Conservation (phyloP, 306 rosid species). For the Albizia julibrissin region DNA sequence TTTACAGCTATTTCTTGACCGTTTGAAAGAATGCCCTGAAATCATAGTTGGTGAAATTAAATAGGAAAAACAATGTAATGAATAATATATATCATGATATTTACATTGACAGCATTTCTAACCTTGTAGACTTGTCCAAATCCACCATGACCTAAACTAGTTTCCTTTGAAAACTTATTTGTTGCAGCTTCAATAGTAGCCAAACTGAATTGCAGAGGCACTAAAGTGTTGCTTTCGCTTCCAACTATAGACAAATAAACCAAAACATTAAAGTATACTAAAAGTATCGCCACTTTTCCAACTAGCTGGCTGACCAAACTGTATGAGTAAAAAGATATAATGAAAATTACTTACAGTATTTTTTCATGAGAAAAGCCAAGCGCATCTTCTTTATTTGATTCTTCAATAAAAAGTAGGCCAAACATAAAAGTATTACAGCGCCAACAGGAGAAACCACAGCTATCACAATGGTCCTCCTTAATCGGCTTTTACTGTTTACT, state of each 20-base stretch:
- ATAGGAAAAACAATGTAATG: not conserved
- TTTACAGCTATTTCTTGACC: conserved; percentile 40
- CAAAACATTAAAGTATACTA: not conserved
- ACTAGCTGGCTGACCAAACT: not conserved
- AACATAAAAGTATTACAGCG: not conserved
- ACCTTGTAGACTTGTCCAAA: conserved; percentile 49
- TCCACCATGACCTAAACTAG: conserved; percentile 41
- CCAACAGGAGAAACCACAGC: not conserved
- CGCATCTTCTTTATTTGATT: not conserved
- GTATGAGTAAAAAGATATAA: not conserved
- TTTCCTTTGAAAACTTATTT: conserved; percentile 26
- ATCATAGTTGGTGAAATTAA: not conserved
- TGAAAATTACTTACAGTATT: not conserved
- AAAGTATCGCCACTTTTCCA: not conserved
- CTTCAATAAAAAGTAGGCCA: not conserved
- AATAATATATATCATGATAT: not conserved
- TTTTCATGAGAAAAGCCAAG: not conserved
- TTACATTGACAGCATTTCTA: not conserved
- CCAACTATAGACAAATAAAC: not conserved
- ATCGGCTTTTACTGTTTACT: not conserved
- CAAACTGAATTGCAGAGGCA: conserved; percentile 31
- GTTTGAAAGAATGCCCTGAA: conserved; percentile 36
- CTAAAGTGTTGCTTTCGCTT: not conserved
- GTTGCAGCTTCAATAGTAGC: conserved; percentile 34
- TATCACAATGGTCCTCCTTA: not conserved